phyloP scores from a whole-genome alignment of 148 eudicot genomes.

The Arbutus unedo region DNA sequence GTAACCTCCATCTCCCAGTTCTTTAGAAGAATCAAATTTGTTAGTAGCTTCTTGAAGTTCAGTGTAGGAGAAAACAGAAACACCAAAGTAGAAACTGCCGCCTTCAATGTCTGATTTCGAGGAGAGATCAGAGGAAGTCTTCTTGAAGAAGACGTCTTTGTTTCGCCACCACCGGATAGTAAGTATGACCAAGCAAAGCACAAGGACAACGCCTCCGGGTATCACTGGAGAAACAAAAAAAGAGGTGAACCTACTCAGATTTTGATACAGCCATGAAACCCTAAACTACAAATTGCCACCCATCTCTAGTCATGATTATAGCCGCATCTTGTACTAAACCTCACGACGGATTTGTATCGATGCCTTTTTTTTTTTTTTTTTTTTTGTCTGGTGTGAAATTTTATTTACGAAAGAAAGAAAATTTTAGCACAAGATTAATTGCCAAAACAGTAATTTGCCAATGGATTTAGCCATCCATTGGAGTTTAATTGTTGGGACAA shows the following conservation, averaged over 20 bases:
- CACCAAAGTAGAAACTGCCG: conserved; percentile 28
- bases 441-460: background rate
- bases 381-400: too few relatives aligned
- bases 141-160: background rate
- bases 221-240: conserved; percentile 19
- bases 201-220: conserved; percentile 21
- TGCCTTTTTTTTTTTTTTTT: too few relatives aligned
- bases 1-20: conserved; percentile 60
- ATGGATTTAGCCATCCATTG: background rate
- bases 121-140: conserved; percentile 14
- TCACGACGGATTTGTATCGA: too few relatives aligned
- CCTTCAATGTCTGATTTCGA: conserved; percentile 29
- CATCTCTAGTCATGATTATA: background rate
- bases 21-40: conserved; percentile 38
- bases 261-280: background rate
- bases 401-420: too few relatives aligned
- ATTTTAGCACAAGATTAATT: background rate
- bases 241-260: background rate
- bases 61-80: conserved; percentile 42
- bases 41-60: conserved; percentile 51
- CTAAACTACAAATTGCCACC: background rate
- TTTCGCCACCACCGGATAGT: conserved; percentile 20
- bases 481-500: background rate
- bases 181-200: conserved; percentile 11
- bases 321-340: too few relatives aligned